These are phyloP conservation scores for Aspergillus vadensis DNA, from an alignment of 2,329 filamentous ascomycete species.

Conservation along the genomic window DNA sequence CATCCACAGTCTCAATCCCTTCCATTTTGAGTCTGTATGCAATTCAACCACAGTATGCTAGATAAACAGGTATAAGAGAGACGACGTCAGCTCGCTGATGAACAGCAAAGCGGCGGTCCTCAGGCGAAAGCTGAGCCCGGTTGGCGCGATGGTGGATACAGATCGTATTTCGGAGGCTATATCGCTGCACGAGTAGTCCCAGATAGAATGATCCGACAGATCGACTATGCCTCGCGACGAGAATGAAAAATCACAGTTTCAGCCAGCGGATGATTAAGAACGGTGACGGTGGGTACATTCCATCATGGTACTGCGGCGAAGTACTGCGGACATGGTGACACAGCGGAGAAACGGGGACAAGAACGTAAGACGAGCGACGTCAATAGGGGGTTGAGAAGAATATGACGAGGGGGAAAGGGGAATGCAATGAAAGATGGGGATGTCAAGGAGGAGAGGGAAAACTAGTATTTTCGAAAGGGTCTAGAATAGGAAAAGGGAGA, in stretches of 20 bases:
- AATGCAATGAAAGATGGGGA: background rate
- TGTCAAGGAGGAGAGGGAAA: background rate
- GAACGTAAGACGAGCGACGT: background rate
- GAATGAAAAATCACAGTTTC: slow-evolving; percentile 1
- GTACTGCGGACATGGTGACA: slow-evolving; percentile 22
- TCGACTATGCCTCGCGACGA: background rate
- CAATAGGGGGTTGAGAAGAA: background rate
- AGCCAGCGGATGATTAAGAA: slow-evolving; percentile 13
- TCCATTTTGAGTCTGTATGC: slow-evolving; percentile 62
- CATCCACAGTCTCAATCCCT: slow-evolving; percentile 78
- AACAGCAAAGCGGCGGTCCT: background rate
- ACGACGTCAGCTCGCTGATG: background rate
- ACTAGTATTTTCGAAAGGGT: background rate
- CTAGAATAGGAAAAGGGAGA: background rate
- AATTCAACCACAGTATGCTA: background rate
- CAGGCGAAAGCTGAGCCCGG: background rate
- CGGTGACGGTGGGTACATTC: slow-evolving; percentile 15
- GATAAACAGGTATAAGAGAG: background rate
- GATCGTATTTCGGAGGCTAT: background rate
- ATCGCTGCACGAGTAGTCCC: background rate
- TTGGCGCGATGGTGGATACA: background rate
- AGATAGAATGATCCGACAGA: background rate
- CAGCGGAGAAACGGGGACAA: background rate
- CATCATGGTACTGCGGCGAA: slow-evolving; percentile 22
- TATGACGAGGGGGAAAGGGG: background rate